A percentile compares a stretch with the other conserved stretches of the same genome.
phyloP scores from a whole-genome alignment of 164 flowering plant genomes.

The Liriodendron chinense region DNA sequence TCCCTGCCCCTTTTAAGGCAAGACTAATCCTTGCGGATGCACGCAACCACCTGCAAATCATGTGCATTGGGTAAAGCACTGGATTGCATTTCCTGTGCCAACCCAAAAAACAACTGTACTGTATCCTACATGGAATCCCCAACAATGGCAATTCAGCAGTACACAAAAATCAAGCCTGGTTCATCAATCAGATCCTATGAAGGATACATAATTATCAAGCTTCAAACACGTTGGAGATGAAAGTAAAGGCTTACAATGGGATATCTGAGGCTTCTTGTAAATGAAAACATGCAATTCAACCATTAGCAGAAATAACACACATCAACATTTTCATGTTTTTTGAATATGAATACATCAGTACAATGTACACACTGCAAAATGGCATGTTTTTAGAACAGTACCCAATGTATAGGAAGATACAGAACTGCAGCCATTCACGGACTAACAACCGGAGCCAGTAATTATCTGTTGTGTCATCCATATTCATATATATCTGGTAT shows the following conservation, averaged over 20 bases:
- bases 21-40: no score
- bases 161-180: not conserved
- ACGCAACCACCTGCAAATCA: no score
- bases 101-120: not conserved
- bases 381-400: slow-evolving; percentile 27
- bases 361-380: not conserved
- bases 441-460: slow-evolving; percentile 78
- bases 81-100: not conserved
- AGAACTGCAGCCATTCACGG: slow-evolving; percentile 79
- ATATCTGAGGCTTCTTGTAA: not conserved
- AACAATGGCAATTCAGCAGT: no score
- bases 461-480: slow-evolving; percentile 53
- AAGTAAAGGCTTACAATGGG: not conserved
- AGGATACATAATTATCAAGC: not conserved
- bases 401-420: slow-evolving; percentile 86
- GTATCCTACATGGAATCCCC: not conserved
- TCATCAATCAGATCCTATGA: not conserved
- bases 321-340: not conserved
- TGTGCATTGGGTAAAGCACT: no score
- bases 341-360: not conserved
- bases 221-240: not conserved
- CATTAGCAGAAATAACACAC: not conserved
- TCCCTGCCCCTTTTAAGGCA: no score
- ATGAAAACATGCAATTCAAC: not conserved
- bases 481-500: slow-evolving; percentile 63